These are phyloP conservation scores for Grosmannia clavigera DNA, from an alignment of 2,329 filamentous ascomycete genomes.

Conservation along the genomic window DNA sequence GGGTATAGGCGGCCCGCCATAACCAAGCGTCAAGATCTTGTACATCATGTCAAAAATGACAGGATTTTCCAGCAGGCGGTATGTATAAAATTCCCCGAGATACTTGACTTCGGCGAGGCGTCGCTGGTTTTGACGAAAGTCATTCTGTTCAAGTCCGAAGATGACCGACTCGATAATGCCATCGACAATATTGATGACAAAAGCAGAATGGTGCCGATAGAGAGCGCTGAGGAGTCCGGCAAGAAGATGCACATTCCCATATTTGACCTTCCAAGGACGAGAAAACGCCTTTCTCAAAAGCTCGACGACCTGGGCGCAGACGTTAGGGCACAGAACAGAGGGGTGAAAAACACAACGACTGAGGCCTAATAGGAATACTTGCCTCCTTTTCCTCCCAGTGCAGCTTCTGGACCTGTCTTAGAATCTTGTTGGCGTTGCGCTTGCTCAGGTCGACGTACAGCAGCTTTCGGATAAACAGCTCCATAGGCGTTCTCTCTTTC, in stretches of 20 bases:
- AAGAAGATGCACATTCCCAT: conserved; percentile 88
- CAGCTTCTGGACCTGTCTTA: conserved; percentile 87
- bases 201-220: conserved; percentile 83
- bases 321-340: not conserved
- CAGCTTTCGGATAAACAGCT: conserved; percentile 84
- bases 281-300: conserved; percentile 78
- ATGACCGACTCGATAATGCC: conserved; percentile 80
- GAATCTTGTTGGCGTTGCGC: conserved; percentile 81
- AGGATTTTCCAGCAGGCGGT: conserved; percentile 88
- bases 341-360: not conserved
- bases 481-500: conserved; percentile 87
- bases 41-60: conserved; percentile 94
- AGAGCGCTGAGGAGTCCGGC: conserved; percentile 81
- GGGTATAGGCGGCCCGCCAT: conserved; percentile 71
- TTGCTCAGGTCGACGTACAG: conserved; percentile 91
- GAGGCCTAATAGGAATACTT: conserved; percentile 10
- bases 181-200: conserved; percentile 85
- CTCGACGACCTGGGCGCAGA: conserved; percentile 15
- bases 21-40: conserved; percentile 85
- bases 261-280: conserved; percentile 94
- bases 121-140: conserved; percentile 94
- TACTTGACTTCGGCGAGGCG: conserved; percentile 94
- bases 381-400: conserved; percentile 94
- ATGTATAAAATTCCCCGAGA: conserved; percentile 91
- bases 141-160: conserved; percentile 83